Evolutionary conservation across 208 protist genomes (phyloP), one percentile per base, ranked within the genome.

Genomic region (Acanthamoeba lugdunensis): DNA sequence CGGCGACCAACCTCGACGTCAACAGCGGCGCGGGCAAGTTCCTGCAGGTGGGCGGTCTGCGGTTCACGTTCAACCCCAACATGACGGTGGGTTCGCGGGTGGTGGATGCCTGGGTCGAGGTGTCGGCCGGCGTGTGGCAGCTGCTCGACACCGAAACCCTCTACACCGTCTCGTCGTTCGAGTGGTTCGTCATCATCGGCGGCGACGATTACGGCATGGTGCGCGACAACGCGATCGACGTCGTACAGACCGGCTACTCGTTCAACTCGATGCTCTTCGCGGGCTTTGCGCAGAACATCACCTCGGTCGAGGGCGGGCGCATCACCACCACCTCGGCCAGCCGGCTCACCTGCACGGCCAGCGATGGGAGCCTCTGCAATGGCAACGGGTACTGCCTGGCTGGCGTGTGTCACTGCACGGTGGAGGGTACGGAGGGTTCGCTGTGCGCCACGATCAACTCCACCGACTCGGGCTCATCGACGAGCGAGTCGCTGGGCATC

Each of bases 201-300:
- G 85, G 85, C 14, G 85, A 91, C 30, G 85, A 52, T n/a, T 91
- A 91, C 50, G 45, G 18, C 0, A 91, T 91, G 85, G 65, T 91
- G 37, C 33, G 85, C 11, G 45, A 54, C 23, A 67, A 91, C 25
- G 41, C 50, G 4, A 16, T 77, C 37, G 65, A 91, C 33, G 23
- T 75, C 13, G 58, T 6, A 8, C 33, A 75, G 23, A 91, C 85
- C 1, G 85, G 85, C 21, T 75, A 77, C 65, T 30, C 23, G 5
- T 54, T 67, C 58, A 91, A 91, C 23, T 56, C 58, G 16, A 48
- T 91, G 37, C 16, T 91, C 4, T 45, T 91, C 21, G 65, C n/a
- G 9, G 56, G 45, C 9, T 54, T 91, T 23, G 65, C 84, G 16
- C 1, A 28, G 2, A 91, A 91, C 65, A 28, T 91, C 33, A 91